Base-by-base conservation (phyloP, 2,329 filamentous ascomycete species). In the Colletotrichum spaethianum region DNA sequence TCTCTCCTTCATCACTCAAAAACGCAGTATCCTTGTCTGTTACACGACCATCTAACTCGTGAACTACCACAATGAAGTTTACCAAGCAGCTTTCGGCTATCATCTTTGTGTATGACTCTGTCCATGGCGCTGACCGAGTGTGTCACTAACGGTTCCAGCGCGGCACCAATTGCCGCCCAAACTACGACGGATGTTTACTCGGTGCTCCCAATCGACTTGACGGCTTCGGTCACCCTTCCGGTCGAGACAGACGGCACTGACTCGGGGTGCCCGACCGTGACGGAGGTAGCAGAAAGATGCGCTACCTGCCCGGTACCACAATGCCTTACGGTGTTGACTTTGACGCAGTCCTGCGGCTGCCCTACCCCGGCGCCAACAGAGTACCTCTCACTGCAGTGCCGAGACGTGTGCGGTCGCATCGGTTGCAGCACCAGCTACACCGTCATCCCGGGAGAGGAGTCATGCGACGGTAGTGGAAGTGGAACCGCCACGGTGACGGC, bases 301-400 rank as follows among this genome's bases (percentile, higher is more conserved):
- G 77, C 78, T 16, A 82, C 79, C 1, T 83, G 82, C 70, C 56
- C 77, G 1, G 71, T 77, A 28, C 79, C 78, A 14, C 60, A 76
- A 64, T 83, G 82, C 59, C 64, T 82, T 46, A 72, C 38, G 2
- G 33, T 79, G 26, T 73, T 74, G 36, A 82, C 80, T 6, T 63
- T 83, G 23, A 80, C 76, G 26, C 79, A 78, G 12, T 75, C 75
- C 4, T 80, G 80, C 67, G 80, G 79, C 36, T 83, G 82, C 57
- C 79, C 80, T 1, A 59, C 71, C 7, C 76, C 68, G 1, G 74
- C 79, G 42, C 74, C 78, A 12, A 83, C 81, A 1, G 75, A 78
- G 1, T 76, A 76, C 4, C 74, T 78, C 9, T 75, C 75, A 23
- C 80, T 76, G 48, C 75, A 76, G 0, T 83, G 82, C 71, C 73